Conservation (phyloP, 139 green algal genomes). For the Limnomonas spitsbergensis region DNA sequence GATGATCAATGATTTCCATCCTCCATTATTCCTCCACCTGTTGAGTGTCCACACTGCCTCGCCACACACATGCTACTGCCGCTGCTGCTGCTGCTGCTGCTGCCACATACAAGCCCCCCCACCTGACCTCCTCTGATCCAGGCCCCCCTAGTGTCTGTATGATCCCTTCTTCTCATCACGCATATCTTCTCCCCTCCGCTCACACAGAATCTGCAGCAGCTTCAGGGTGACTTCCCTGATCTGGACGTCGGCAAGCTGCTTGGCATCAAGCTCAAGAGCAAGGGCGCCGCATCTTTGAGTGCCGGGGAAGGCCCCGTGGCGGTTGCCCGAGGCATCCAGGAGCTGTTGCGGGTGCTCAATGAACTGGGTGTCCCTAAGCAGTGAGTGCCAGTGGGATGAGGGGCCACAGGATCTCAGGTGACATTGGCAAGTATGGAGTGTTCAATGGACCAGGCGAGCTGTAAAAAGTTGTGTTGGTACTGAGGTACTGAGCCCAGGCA, state of each 20-base stretch:
- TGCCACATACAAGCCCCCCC: neutral
- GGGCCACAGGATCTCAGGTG: no score
- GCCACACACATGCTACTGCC: neutral
- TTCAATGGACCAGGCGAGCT: no score
- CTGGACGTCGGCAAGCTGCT: slow-evolving; percentile 7
- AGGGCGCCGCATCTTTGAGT: neutral
- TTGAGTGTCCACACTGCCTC: no score
- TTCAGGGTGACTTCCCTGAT: neutral
- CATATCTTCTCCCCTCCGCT: neutral
- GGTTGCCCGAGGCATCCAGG: neutral
- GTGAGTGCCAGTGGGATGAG: neutral
- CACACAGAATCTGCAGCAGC: neutral
- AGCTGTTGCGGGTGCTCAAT: neutral
- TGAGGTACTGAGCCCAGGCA: no score
- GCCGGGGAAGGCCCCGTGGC: neutral
- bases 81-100: slow-evolving; percentile 4
- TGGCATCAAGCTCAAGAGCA: slow-evolving; percentile 1
- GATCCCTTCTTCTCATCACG: neutral
- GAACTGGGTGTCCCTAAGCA: neutral
- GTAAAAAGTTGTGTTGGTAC: no score
- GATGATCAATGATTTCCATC: no score
- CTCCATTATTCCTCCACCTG: no score
- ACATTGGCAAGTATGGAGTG: no score
- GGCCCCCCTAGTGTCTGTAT: neutral
- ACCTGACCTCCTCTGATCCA: neutral